phyloP scores from a whole-genome alignment of 805 yeast genomes.

The Candida dajiaensis region DNA sequence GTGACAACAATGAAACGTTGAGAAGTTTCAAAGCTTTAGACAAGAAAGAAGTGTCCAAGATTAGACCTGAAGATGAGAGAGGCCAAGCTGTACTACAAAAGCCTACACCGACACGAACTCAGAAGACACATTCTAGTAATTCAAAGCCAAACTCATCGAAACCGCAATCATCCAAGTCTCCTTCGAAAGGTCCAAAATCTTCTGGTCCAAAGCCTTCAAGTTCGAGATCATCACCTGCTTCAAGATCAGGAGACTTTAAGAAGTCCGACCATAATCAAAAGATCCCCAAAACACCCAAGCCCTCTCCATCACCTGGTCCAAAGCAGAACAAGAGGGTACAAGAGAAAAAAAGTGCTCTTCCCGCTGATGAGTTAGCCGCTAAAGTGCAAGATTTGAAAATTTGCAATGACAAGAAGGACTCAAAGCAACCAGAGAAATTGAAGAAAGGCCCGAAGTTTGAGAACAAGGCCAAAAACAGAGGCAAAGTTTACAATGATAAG shows the following conservation, averaged over 20 bases:
- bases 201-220: neutral
- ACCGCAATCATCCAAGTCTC: neutral
- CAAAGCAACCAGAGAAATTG: neutral
- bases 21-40: constrained; percentile 29
- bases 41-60: constrained; percentile 19
- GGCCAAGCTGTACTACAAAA: neutral
- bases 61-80: constrained; percentile 18
- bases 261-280: neutral
- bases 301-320: neutral
- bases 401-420: neutral
- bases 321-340: neutral
- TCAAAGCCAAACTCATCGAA: neutral
- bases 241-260: neutral
- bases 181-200: neutral
- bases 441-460: neutral
- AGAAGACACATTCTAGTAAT: neutral
- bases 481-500: neutral
- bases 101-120: neutral
- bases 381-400: neutral
- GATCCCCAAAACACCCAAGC: neutral
- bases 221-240: neutral
- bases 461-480: constrained; percentile 2
- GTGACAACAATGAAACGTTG: constrained; percentile 35
- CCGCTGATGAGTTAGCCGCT: neutral
- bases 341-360: neutral